These are phyloP conservation scores for Nissolia schottii DNA, from an alignment of 306 rosid species.

Conservation along the genomic window DNA sequence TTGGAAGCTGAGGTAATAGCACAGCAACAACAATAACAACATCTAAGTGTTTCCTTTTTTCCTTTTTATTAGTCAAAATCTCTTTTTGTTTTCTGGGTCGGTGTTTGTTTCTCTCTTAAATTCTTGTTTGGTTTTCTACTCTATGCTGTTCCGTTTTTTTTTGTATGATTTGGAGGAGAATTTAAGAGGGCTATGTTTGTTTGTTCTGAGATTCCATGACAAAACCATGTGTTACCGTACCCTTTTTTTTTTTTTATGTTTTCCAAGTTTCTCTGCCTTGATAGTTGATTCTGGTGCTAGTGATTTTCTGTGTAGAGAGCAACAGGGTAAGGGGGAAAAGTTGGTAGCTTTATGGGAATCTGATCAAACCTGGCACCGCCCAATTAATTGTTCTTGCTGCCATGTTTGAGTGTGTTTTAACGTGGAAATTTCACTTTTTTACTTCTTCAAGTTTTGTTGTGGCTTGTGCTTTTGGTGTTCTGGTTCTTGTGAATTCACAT, in stretches of 20 bases:
- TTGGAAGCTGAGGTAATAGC: conserved; percentile 19
- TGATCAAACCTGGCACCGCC: conserved; percentile 31
- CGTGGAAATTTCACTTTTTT: no score
- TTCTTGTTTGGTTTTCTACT: not conserved
- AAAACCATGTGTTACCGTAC: conserved; percentile 29
- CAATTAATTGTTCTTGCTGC: conserved; percentile 14
- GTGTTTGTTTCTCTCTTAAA: not conserved
- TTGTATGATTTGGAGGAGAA: conserved; percentile 15
- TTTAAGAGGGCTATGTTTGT: conserved; percentile 30
- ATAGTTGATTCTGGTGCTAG: conserved; percentile 45
- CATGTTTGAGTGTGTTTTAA: conserved; percentile 7
- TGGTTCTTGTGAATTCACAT: conserved; percentile 21
- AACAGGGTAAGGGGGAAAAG: conserved; percentile 17
- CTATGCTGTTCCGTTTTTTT: not conserved
- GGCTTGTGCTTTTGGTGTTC: not conserved
- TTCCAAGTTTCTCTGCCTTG: conserved; percentile 47
- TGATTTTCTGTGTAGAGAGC: conserved; percentile 28
- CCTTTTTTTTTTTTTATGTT: conserved; percentile 18
- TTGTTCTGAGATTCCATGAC: conserved; percentile 29
- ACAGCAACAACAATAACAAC: not conserved
- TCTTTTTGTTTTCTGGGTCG: not conserved
- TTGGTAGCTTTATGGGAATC: conserved; percentile 48
- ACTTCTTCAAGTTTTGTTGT: conserved; percentile 18
- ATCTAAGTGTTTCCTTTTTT: not conserved
- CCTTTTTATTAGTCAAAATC: not conserved